Percentiles rank a stretch among this genome's conserved stretches.
These are phyloP conservation scores for Pythium sp. DNA, from an alignment of 352 stramenopile genomes.

Conservation along the genomic window DNA sequence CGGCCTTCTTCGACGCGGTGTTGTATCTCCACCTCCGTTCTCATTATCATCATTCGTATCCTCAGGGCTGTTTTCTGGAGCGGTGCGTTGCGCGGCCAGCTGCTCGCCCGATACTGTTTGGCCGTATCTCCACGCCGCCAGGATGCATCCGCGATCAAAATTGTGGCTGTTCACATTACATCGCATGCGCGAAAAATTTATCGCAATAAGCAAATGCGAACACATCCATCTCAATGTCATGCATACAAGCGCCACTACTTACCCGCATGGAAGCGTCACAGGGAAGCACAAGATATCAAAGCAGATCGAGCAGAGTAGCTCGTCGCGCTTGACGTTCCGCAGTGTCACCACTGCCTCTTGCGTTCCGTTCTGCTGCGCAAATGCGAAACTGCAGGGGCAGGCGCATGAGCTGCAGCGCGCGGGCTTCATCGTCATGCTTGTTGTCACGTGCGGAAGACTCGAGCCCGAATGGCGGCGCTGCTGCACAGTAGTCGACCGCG, in stretches of 20 bases:
- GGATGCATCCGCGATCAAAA: slow-evolving; percentile 76
- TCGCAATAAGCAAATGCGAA: not conserved
- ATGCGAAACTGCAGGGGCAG: not conserved
- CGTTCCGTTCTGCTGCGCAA: not conserved
- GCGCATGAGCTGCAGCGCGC: not conserved
- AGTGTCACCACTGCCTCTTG: not conserved
- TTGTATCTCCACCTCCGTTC: not conserved
- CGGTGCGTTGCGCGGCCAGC: not conserved
- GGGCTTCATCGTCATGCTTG: not conserved
- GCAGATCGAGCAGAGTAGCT: slow-evolving; percentile 73
- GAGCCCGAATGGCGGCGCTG: slow-evolving; percentile 4
- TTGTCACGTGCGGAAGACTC: not conserved
- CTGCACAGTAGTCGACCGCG: not conserved
- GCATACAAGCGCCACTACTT: slow-evolving; percentile 2
- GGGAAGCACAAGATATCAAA: slow-evolving; percentile 76
- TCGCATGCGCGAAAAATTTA: not conserved
- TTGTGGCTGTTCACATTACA: slow-evolving; percentile 53
- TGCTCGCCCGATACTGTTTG: not conserved
- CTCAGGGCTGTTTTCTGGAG: slow-evolving; percentile 5
- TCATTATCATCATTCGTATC: not conserved
- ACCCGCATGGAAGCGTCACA: slow-evolving; percentile 73
- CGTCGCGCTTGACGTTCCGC: slow-evolving; percentile 29
- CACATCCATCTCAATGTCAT: not conserved
- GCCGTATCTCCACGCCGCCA: slow-evolving; percentile 59
- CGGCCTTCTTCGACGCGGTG: not conserved